Base-by-base conservation (phyloP, 805 yeast species). In the Metschnikowia cubensis region DNA sequence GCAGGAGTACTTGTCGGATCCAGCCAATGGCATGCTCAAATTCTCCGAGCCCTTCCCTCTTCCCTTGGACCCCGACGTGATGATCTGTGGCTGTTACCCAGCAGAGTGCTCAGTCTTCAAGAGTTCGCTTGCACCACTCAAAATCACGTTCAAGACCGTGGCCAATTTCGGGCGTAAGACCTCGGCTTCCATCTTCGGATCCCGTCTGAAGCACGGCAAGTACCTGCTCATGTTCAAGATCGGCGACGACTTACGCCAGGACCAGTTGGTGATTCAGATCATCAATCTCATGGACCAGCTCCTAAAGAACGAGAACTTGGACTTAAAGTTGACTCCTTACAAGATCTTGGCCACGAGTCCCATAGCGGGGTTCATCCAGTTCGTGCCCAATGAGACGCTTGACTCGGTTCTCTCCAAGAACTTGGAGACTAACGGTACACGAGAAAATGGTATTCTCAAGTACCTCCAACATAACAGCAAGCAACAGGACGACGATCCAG, bases 171-270 rank as follows among this genome's bases (percentile, higher is more conserved):
- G 43, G 18, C 42, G 49, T 2, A 43, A 44, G n/a, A 36, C 42
- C n/a, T 22, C 47, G 2, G 62, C 73, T 4, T 71, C 68, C 43
- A 61, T 70, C 1, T 71, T 71, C 54, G 73, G 73, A 1, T 64
- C 64, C 38, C 64, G 61, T 47, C 55, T 56, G 35, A 58, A 58
- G 41, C 62, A 71, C 47, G 75, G 75, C 3, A 72, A 69, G 47
- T 94, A 89, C 65, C 83, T 95, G 5, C 70, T 94, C 35, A 92
- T 94, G 86, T 92, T 89, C 70, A 94, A 94, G 66, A 87, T 87
- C 45, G 99, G 99, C 13, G 99, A 87, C 55, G 99, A 94, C 64
- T 74, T 94, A 45, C 75, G 98, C 52, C 99, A 94, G 66, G 99
- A 94, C 71, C 99, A 94, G 66, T 77, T 94, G 55, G 96, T 94